Conservation (phyloP, 2,329 filamentous ascomycete genomes). For the Cercospora sp. region DNA sequence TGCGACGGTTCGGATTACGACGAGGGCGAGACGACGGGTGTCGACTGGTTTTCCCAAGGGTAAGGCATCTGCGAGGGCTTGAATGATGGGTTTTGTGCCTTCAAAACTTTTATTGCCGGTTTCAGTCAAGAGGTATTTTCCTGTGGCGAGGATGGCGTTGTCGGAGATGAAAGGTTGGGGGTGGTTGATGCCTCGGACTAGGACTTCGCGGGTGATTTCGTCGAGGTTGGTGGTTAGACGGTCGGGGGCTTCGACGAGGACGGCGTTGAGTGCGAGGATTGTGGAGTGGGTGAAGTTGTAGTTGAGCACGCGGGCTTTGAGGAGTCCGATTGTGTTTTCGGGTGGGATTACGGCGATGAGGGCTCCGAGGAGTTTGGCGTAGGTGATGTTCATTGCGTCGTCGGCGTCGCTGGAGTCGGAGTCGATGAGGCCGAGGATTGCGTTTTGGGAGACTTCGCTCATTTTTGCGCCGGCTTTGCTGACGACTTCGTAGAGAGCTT, state of each 20-base stretch:
- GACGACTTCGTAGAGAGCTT: slow-evolving; percentile 92
- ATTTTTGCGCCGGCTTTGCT: slow-evolving; percentile 93
- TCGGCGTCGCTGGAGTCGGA: slow-evolving; percentile 72
- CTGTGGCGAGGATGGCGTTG: slow-evolving; percentile 83
- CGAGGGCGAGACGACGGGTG: slow-evolving; percentile 80
- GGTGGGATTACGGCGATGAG: slow-evolving; percentile 81
- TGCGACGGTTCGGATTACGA: slow-evolving; percentile 81
- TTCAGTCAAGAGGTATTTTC: slow-evolving; percentile 79
- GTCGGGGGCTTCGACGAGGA: slow-evolving; percentile 76
- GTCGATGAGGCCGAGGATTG: slow-evolving; percentile 88
- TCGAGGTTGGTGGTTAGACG: slow-evolving; percentile 67
- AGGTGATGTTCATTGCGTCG: slow-evolving; percentile 78
- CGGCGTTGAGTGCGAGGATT: slow-evolving; percentile 82
- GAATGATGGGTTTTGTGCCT: slow-evolving; percentile 74
- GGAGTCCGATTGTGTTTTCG: slow-evolving; percentile 63
- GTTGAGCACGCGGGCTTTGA: slow-evolving; percentile 76
- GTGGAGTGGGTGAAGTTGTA: slow-evolving; percentile 74
- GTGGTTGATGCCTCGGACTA: slow-evolving; percentile 76
- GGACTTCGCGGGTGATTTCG: slow-evolving; percentile 72
- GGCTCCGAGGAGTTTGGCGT: slow-evolving; percentile 84
- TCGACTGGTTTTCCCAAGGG: slow-evolving; percentile 77
- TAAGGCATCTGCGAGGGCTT: slow-evolving; percentile 72
- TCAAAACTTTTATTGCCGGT: slow-evolving; percentile 69
- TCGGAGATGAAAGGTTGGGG: slow-evolving; percentile 69
- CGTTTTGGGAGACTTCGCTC: slow-evolving; percentile 82